Evolutionary conservation across 441 rosid genomes (phyloP).

Genomic region (Pelargonium citronellum): DNA sequence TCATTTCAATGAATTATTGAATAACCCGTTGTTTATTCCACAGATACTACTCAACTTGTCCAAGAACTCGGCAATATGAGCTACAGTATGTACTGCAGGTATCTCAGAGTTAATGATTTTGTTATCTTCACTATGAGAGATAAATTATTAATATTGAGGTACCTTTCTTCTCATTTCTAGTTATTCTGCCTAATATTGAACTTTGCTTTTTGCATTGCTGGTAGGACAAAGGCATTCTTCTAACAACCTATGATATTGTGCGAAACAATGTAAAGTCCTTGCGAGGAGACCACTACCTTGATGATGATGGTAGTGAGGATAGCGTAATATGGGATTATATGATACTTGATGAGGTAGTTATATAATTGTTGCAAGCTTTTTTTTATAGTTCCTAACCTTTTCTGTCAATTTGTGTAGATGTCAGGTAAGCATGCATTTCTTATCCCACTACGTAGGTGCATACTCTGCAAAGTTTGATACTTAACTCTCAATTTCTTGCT

Average conservation of each 20-base stretch:
- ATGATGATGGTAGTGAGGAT: constrained; percentile 52
- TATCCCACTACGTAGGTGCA: not conserved
- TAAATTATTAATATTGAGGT: not conserved
- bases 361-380: not conserved
- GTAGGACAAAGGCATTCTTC: constrained; percentile 80
- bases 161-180: constrained; percentile 9
- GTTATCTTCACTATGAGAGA: too few relatives aligned
- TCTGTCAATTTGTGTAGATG: not conserved
- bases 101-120: not conserved
- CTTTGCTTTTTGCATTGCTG: constrained; percentile 20
- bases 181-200: constrained; percentile 12
- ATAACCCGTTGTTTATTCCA: constrained; percentile 15
- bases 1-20: not conserved
- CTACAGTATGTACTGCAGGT: constrained; percentile 85
- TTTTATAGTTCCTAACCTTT: not conserved
- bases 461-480: not conserved
- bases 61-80: constrained; percentile 78
- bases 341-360: constrained; percentile 88
- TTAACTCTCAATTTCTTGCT: not conserved
- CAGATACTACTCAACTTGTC: constrained; percentile 69
- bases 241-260: constrained; percentile 91
- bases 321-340: constrained; percentile 76
- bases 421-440: not conserved
- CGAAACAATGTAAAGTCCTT: constrained; percentile 73
- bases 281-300: constrained; percentile 41